phyloP scores from a whole-genome alignment of 306 rosid genomes.

The Fagus sylvatica region DNA sequence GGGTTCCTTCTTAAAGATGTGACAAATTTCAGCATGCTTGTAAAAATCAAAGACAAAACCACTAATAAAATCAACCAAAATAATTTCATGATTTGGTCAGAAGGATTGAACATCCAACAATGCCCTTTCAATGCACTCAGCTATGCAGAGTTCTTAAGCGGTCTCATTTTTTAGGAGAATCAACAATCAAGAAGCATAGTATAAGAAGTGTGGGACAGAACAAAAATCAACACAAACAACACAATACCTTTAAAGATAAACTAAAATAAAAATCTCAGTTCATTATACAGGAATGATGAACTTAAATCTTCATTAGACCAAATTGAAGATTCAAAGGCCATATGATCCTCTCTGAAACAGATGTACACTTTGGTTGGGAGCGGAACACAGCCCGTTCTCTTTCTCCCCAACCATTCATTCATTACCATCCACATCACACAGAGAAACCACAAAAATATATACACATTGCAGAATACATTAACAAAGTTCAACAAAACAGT shows the following conservation, averaged over 20 bases:
- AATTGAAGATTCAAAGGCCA: neutral
- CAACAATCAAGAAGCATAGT: neutral
- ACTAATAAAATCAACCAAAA: too few relatives aligned
- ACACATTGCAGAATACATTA: neutral
- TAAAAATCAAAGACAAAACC: too few relatives aligned
- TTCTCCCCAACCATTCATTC: slow-evolving; percentile 4
- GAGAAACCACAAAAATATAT: slow-evolving; percentile 2
- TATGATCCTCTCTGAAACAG: neutral
- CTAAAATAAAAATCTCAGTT: neutral
- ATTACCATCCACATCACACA: neutral
- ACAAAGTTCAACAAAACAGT: neutral
- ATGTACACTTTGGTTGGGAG: slow-evolving; percentile 5
- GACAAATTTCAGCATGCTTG: too few relatives aligned
- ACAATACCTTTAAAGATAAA: neutral
- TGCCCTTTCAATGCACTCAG: too few relatives aligned
- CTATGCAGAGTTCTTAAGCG: too few relatives aligned
- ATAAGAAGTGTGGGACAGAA: neutral
- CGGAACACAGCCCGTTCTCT: neutral
- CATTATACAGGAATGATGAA: neutral
- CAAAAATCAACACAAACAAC: neutral
- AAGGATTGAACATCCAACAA: too few relatives aligned
- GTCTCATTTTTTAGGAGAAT: too few relatives aligned
- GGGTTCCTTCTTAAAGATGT: too few relatives aligned
- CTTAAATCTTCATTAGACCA: neutral
- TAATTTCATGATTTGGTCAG: too few relatives aligned